Evolutionary conservation across 208 protist species (phyloP), one percentile per base, ranked within the genome.

Genomic region (Trypanosoma melophagium): DNA sequence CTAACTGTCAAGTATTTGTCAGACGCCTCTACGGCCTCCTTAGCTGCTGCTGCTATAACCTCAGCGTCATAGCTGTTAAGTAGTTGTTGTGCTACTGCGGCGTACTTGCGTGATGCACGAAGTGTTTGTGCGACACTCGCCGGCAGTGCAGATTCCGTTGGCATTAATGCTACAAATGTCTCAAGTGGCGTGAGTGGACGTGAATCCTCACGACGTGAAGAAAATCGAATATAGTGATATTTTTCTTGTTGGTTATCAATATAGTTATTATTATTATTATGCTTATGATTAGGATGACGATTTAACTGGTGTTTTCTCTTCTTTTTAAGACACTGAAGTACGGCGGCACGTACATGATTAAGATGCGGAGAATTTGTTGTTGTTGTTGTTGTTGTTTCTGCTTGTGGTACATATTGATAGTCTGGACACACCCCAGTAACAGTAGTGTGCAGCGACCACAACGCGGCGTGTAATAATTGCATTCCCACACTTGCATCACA

Each of bases 131-230:
- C 71, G 2, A 93, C 74, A 38, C 80, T 79, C 47, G 58, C 47
- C 2, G 89, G 89, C 40, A 92, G 69, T 25, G 82, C 56, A 28
- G 84, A 79, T 68, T 89, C 81, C 12, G 84, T 90, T 9, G 89
- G 89, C 86, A 93, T 95, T 9, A 95, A 69, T 7, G 89, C 89
- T 51, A 92, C 81, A 67, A 86, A 90, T 35, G 83, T 84, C 71
- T 90, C 86, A 35, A 95, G 75, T 49, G 89, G 89, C 10, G 83
- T 84, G 14, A 95, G 89, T 7, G 89, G 89, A 38, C 60, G 28
- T 41, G 72, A 76, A 40, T 35, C 19, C 1, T 65, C 66, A 0
- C 54, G 28, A 35, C 28, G 28, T 35, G 28, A 35, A 35, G 28
- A 35, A 35, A 35, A 35, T 35, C 28, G 28, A 35, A 35, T 35